Conservation (phyloP, 352 stramenopile species). For the Pythium diclinum region DNA sequence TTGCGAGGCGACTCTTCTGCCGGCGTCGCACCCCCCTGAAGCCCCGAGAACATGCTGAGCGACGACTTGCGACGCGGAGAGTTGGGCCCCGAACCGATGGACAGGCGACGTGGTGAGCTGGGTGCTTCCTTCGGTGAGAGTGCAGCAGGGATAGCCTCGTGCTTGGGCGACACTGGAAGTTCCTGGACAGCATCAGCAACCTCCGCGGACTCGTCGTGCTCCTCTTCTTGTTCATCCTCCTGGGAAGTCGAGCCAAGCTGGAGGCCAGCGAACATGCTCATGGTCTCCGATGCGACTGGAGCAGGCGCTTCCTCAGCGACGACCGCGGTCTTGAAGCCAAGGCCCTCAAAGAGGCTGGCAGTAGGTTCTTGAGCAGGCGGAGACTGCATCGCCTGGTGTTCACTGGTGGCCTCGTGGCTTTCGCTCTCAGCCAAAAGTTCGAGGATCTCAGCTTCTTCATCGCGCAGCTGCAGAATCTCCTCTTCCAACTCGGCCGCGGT, state of each 20-base stretch:
- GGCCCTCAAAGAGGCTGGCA: slow-evolving; percentile 16
- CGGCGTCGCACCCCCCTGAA: slow-evolving; percentile 7
- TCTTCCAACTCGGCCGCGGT: slow-evolving; percentile 56
- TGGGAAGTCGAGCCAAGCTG: slow-evolving; percentile 5
- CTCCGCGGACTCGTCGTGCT: neutral
- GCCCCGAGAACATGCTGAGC: slow-evolving; percentile 17
- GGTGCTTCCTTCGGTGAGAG: slow-evolving; percentile 12
- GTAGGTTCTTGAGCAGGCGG: neutral
- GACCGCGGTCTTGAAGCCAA: neutral
- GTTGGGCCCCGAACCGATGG: slow-evolving; percentile 17
- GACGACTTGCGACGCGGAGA: slow-evolving; percentile 23
- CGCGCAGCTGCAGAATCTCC: slow-evolving; percentile 54
- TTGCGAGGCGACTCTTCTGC: slow-evolving; percentile 8
- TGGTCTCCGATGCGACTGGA: neutral
- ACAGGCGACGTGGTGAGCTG: slow-evolving; percentile 17
- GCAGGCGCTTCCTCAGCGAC: neutral
- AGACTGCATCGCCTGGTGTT: neutral
- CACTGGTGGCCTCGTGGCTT: neutral
- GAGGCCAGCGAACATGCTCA: slow-evolving; percentile 24
- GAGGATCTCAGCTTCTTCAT: slow-evolving; percentile 45
- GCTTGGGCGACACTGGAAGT: neutral
- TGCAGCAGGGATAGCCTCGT: neutral
- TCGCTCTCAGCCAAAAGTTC: slow-evolving; percentile 34
- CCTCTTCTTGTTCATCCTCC: neutral
- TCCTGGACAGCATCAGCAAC: neutral